Evolutionary conservation across 306 rosid species (phyloP).

Genomic region (Pueraria montana): DNA sequence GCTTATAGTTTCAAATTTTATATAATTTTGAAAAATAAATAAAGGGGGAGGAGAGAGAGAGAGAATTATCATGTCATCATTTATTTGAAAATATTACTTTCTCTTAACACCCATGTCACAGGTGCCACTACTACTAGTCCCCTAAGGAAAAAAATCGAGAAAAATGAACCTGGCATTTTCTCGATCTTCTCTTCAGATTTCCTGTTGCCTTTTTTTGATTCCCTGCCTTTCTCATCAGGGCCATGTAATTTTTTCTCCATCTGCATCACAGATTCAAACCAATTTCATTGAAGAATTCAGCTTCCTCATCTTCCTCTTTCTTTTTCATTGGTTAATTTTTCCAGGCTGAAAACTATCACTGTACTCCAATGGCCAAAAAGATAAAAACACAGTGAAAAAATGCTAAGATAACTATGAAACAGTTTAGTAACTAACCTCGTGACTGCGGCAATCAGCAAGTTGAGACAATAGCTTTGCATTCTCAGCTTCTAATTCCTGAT

Average conservation of each 20-base stretch:
- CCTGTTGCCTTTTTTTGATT: conserved; percentile 41
- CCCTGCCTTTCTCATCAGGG: conserved; percentile 44
- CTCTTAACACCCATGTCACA: conserved; percentile 6
- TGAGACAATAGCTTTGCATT: conserved; percentile 69
- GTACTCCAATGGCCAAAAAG: conserved; percentile 9
- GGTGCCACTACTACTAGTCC: background rate
- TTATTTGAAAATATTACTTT: conserved; percentile 8
- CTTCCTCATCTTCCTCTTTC: background rate
- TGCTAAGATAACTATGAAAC: background rate
- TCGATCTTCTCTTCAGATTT: conserved; percentile 54
- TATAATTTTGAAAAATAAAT: background rate
- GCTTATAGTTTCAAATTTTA: conserved; percentile 6
- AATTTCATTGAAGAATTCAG: conserved; percentile 33
- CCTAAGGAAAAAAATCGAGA: background rate
- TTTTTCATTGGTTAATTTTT: background rate
- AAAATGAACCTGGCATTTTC: conserved; percentile 59
- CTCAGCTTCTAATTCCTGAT: conserved; percentile 76
- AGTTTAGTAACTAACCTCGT: conserved; percentile 59
- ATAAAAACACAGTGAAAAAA: conserved; percentile 20
- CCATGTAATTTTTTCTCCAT: conserved; percentile 48
- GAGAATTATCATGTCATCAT: background rate
- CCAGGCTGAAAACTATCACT: conserved; percentile 4
- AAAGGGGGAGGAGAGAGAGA: background rate
- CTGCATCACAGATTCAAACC: conserved; percentile 61
- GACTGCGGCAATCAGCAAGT: conserved; percentile 62